Percentiles rank a stretch among this genome's conserved stretches.
These are phyloP conservation scores for Trametes villosa DNA, from an alignment of 768 basidiomycete genomes.

Conservation along the genomic window DNA sequence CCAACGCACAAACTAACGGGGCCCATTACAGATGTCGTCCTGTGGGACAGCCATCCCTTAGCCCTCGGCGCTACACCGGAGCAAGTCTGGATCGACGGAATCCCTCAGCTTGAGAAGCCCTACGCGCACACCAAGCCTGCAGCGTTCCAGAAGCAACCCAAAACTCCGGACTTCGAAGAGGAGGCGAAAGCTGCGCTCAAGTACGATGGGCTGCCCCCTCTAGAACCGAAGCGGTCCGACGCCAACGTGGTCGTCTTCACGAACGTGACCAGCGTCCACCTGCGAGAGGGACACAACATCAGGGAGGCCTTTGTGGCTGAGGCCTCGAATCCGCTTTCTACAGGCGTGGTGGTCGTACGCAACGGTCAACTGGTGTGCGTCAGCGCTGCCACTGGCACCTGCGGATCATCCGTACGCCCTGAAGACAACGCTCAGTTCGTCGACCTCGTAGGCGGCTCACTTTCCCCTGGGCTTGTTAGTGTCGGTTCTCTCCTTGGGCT, in stretches of 20 bases:
- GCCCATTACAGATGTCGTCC: conserved; percentile 65
- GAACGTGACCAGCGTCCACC: conserved; percentile 62
- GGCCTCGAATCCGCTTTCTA: conserved; percentile 10
- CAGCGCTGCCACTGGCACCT: conserved; percentile 39
- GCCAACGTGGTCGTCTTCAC: conserved; percentile 57
- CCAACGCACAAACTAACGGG: neutral
- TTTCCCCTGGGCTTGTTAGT: conserved; percentile 65
- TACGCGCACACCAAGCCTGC: conserved; percentile 56
- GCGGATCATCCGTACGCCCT: neutral
- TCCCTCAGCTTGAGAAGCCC: conserved; percentile 62
- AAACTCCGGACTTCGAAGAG: conserved; percentile 61
- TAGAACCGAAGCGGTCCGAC: conserved; percentile 45
- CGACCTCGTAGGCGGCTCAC: conserved; percentile 70
- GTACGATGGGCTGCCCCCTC: conserved; percentile 69
- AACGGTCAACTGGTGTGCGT: conserved; percentile 61
- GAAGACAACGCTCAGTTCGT: conserved; percentile 38
- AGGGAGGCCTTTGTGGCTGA: conserved; percentile 37
- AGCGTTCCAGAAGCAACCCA: conserved; percentile 55
- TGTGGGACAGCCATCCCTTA: conserved; percentile 82
- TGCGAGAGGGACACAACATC: conserved; percentile 38
- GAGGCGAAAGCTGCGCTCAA: conserved; percentile 58
- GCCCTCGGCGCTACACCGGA: conserved; percentile 78
- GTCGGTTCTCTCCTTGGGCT: conserved; percentile 70
- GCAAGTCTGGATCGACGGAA: conserved; percentile 87
- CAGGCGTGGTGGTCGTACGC: conserved; percentile 52